Base-by-base conservation (phyloP, 768 basidiomycete genomes). In the Podaxis mareebaensis region DNA sequence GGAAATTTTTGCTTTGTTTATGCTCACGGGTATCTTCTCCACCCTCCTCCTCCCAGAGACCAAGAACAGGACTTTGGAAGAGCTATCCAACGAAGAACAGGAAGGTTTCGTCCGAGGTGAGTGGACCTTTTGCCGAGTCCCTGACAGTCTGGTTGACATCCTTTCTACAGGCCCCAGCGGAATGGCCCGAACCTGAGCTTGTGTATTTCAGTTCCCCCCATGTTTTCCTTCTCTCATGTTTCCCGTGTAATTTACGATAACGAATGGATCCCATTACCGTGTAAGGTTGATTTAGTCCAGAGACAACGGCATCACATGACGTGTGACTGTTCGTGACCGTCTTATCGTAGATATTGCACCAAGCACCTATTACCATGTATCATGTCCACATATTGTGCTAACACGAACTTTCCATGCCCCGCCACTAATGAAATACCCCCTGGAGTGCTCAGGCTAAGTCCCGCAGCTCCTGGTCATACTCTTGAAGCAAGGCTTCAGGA, bases 1-100 rank as follows among this genome's bases (percentile, higher is more conserved):
- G 56, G 84, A 93, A 75, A 85, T 95, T 59, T 91, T 94, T 66
- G 92, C 92, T 12, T 75, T 92, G 60, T 93, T 93, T 80, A 95
- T 93, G 92, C 74, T 93, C 60, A 93, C 90, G 1, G 93, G 93
- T 51, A 81, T 94, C 64, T 83, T 88, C 78, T 92, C 93, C 6
- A 93, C 92, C 0, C 76, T 93, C 15, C 82, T 94, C 13, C 72
- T 95, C 11, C 90, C 90, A 39, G 93, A 95, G 77, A 93, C 93
- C 52, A 95, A 85, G 74, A 76, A 78, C 46, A 77, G 69, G 73
- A 72, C 83, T 4, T 80, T 93, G 20, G 91, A 93, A 75, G 88
- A 88, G 15, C 78, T 92, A 22, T 92, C 91, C 11, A 85, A 87
- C 69, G 91, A 93, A 71, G 76, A 81, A 11, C 90, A 92, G 66